phyloP scores from a whole-genome alignment of 2,329 filamentous ascomycete species.

The Leptographium galeiforme region DNA sequence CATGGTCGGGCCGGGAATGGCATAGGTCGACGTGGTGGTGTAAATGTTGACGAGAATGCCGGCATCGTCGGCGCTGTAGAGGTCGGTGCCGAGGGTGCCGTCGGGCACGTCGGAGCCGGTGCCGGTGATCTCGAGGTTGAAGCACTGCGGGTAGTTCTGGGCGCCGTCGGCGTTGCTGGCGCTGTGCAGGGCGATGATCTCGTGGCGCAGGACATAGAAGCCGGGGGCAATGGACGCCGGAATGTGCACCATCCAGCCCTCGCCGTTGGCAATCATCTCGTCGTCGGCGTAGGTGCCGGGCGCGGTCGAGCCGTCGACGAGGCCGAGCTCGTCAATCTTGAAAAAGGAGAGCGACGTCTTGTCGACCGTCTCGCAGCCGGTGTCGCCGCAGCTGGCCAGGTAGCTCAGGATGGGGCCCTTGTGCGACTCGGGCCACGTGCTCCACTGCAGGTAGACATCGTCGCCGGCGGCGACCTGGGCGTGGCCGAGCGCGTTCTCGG shows the following conservation, averaged over 20 bases:
- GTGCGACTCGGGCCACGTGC: conserved; percentile 28
- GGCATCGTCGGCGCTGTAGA: conserved; percentile 7
- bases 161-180: conserved; percentile 27
- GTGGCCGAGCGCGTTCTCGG: conserved; percentile 22
- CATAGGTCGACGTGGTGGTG: conserved; percentile 6
- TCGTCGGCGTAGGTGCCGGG: conserved; percentile 17
- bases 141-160: conserved; percentile 40
- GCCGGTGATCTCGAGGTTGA: conserved; percentile 44
- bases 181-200: conserved; percentile 37
- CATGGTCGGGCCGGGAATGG: conserved; percentile 11
- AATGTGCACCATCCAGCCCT: conserved; percentile 34
- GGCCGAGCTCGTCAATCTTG: conserved; percentile 10
- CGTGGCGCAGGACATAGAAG: conserved; percentile 37
- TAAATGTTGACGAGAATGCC: conserved; percentile 11
- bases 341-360: conserved; percentile 10
- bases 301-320: conserved; percentile 15
- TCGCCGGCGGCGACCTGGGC: conserved; percentile 26
- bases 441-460: conserved; percentile 27
- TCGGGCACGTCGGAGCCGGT: conserved; percentile 4
- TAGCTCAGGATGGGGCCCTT: conserved; percentile 48
- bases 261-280: conserved; percentile 34
- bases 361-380: conserved; percentile 9
- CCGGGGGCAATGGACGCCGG: conserved; percentile 29
- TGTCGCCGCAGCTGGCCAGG: conserved; percentile 23
- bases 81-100: not conserved